Evolutionary conservation across 164 flowering plant genomes (phyloP), one percentile per base, ranked within the genome.

Genomic region (Santalum album): DNA sequence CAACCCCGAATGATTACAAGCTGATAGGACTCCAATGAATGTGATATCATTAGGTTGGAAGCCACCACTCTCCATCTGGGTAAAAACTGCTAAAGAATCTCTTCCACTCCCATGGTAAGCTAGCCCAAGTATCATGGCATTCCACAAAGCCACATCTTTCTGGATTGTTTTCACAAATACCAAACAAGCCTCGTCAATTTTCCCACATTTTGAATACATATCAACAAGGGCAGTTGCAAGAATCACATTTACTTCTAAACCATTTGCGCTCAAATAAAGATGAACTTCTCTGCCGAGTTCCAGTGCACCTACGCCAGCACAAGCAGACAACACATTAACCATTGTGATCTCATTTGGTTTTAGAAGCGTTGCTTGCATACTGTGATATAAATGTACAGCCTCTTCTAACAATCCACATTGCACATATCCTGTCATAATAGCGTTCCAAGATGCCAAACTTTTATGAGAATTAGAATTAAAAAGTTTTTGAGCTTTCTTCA

Each of bases 391-490:
- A 4, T 18, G 25, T 38, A 53, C 12, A 21, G 55, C 49, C 17
- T 62, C 50, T 42, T 54, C 65, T 21, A 54, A 16, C 53, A 55
- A 40, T 42, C 59, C 59, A 42, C 24, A 25, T 24, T 55, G 59
- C 26, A 54, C 58, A 23, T 55, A 62, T 14, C 59, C 59, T 2
- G 55, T 54, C 25, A 62, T 49, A n/a, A 62, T 55, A 49, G 50
- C 53, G 29, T 61, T 61, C 64, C 58, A 61, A 44, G 57, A 26
- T 9, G 42, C 57, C 23, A 49, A 19, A 17, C 1, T 57, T 36
- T 26, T 73, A 35, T 20, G n/a, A 18, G 64, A 61, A 20, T 56
- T 59, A 46, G 25, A 43, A 52, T 67, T 65, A 60, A 74, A 74
- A 26, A 59, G 38, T 51, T 52, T 59, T 49, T 40, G 44, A 1